Conservation (phyloP, 192 early-diverging fungal genomes). For the Coemansia sp. region DNA sequence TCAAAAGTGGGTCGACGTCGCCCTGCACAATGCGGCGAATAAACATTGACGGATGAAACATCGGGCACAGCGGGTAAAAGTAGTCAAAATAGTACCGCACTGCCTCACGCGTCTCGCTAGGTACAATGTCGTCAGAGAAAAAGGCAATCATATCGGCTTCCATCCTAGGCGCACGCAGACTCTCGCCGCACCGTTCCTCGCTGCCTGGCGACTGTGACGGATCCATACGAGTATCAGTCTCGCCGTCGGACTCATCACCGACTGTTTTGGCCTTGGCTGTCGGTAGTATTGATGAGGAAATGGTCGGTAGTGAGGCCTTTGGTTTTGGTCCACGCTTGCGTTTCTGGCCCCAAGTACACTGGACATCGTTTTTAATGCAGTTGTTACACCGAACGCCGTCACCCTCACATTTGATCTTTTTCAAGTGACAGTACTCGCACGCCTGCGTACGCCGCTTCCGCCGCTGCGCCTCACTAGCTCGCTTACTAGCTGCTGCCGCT, state of each 20-base stretch:
- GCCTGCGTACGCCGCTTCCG: slow-evolving; percentile 54
- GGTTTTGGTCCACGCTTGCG: slow-evolving; percentile 58
- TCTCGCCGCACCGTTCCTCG: slow-evolving; percentile 12
- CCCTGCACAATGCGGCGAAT: slow-evolving; percentile 48
- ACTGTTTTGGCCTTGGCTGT: background rate
- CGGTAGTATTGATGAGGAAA: background rate
- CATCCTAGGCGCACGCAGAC: slow-evolving; percentile 39
- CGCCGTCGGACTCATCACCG: background rate
- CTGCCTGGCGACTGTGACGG: slow-evolving; percentile 8
- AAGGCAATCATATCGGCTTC: slow-evolving; percentile 33
- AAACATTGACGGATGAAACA: slow-evolving; percentile 57
- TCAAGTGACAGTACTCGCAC: slow-evolving; percentile 55
- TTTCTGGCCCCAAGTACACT: slow-evolving; percentile 52
- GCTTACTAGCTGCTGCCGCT: background rate
- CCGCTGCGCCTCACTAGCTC: slow-evolving; percentile 15
- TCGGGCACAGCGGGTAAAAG: slow-evolving; percentile 54
- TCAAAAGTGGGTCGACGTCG: slow-evolving; percentile 48
- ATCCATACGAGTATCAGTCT: slow-evolving; percentile 2
- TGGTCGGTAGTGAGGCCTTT: slow-evolving; percentile 13
- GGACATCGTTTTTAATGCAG: slow-evolving; percentile 54
- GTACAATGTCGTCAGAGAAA: slow-evolving; percentile 39
- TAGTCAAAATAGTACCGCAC: slow-evolving; percentile 56
- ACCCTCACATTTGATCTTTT: slow-evolving; percentile 57
- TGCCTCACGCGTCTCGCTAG: slow-evolving; percentile 44
- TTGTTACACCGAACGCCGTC: slow-evolving; percentile 47